phyloP scores from a whole-genome alignment of 169 alveolate genomes.

The Plasmodium vinckei region DNA sequence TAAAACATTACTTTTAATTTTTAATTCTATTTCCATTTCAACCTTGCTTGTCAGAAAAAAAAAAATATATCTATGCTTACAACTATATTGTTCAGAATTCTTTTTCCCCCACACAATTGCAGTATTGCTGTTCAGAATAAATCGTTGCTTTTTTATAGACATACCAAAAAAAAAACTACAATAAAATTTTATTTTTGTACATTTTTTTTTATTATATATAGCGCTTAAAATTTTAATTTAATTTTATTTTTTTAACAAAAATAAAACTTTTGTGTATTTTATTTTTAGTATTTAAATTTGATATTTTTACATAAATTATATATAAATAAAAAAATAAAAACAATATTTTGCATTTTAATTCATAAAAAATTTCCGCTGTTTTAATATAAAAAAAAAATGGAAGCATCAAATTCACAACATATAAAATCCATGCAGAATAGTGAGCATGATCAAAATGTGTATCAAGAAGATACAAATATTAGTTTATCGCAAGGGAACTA shows the following conservation, averaged over 20 bases:
- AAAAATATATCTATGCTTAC: slow-evolving; percentile 1
- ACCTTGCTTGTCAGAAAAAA: slow-evolving; percentile 5
- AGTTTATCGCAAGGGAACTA: slow-evolving; percentile 37
- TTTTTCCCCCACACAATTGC: slow-evolving; percentile 1
- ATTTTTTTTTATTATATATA: slow-evolving; percentile 23
- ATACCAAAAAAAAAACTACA: slow-evolving; percentile 7
- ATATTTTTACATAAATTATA: too few species aligned
- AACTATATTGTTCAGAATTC: slow-evolving; percentile 18
- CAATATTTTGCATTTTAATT: background rate
- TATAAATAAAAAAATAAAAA: slow-evolving; percentile 4
- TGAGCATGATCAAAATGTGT: slow-evolving; percentile 38
- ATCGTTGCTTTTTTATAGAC: slow-evolving; percentile 6
- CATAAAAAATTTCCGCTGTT: background rate
- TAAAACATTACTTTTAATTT: background rate
- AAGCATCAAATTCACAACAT: slow-evolving; percentile 33
- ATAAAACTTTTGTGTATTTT: background rate
- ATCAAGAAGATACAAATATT: slow-evolving; percentile 29
- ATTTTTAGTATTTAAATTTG: background rate
- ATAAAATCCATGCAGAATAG: slow-evolving; percentile 28
- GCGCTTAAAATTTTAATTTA: background rate
- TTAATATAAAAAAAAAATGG: slow-evolving; percentile 49
- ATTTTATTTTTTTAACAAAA: slow-evolving; percentile 8
- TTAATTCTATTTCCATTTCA: background rate
- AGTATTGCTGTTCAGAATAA: slow-evolving; percentile 53
- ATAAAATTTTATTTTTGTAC: slow-evolving; percentile 34